Evolutionary conservation across 352 stramenopile species (phyloP).

Genomic region (Globisporangium recalcitrans): DNA sequence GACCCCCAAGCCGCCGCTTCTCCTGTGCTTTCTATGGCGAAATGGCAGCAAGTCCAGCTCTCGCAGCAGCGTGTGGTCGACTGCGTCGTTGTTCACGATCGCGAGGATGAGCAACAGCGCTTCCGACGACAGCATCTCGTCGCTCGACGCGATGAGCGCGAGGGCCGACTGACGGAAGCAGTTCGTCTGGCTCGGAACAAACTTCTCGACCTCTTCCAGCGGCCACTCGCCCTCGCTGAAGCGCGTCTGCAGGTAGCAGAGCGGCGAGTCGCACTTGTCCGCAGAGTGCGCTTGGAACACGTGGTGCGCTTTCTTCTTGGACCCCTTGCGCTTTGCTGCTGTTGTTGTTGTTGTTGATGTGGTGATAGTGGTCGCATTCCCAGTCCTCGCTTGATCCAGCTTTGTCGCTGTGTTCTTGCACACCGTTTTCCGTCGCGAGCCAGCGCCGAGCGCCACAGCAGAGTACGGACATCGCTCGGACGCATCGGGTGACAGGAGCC

Average conservation of each 20-base stretch:
- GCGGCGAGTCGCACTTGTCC: constrained; percentile 45
- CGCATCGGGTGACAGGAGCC: constrained; percentile 55
- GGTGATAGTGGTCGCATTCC: constrained; percentile 12
- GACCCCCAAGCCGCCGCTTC: background rate
- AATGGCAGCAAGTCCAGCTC: constrained; percentile 60
- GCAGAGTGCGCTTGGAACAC: constrained; percentile 56
- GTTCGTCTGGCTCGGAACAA: constrained; percentile 36
- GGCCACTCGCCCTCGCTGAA: constrained; percentile 79
- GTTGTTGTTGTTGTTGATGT: constrained; percentile 9
- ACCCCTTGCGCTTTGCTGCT: constrained; percentile 20
- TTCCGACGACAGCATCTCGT: constrained; percentile 59
- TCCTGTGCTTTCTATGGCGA: constrained; percentile 30
- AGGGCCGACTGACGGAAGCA: constrained; percentile 61
- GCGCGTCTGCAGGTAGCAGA: constrained; percentile 77
- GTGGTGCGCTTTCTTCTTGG: constrained; percentile 16
- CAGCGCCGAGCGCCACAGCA: constrained; percentile 45
- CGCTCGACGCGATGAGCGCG: constrained; percentile 51
- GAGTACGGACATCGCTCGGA: constrained; percentile 60
- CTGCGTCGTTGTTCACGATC: constrained; percentile 54
- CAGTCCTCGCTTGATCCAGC: constrained; percentile 7
- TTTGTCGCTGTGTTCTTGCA: background rate
- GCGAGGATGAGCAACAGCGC: constrained; percentile 55
- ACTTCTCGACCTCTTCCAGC: constrained; percentile 56
- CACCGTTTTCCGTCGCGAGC: constrained; percentile 22
- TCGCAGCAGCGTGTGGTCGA: constrained; percentile 58